Base-by-base conservation (phyloP, 768 basidiomycete genomes). In the Auricularia sp. region DNA sequence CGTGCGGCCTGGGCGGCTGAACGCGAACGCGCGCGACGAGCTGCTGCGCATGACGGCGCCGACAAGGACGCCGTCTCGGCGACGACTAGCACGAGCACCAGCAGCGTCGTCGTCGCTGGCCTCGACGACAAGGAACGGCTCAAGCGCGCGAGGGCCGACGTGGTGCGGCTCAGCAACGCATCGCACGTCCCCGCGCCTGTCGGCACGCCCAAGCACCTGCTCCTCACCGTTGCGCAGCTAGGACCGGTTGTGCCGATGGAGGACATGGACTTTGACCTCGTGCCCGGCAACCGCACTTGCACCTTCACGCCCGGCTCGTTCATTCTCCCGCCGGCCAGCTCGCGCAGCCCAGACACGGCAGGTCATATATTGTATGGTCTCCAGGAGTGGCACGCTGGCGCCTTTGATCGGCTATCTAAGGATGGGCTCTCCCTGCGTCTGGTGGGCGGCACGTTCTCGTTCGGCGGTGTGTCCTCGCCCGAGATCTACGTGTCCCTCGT, bases 371-470 rank as follows among this genome's bases (percentile, higher is more conserved):
- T 87, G 14, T 83, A 76, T 66, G 85, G 86, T 0, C 68, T 84
- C 11, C 72, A 78, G 21, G 82, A 81, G 47, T 81, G 83, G 78
- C 75, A 83, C 53, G 73, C 84, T 84, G 62, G 66, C 79, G 73
- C 16, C 39, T 36, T 10, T 11, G 65, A 35, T 7, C 54, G 66
- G 61, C 35, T 64, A 16, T 33, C 36, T 11, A 61, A 44, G 23
- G 44, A 68, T 61, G 70, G 73, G 2, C 65, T 72, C n/a, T 65
- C 73, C 42, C 59, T 73, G 3, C 76, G 73, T 34, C 71, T 87
- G 36, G 78, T 88, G 7, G 87, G 87, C 3, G 87, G 87, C 0
- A 85, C 81, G 1, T 88, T 90, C 70, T 70, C 75, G 1, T 77
- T 89, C 65, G 77, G 75, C 66, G 84, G 82, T 10, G 68, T 81